Conservation (phyloP, 2,329 filamentous ascomycete genomes). For the Botrytis sinoallii region DNA sequence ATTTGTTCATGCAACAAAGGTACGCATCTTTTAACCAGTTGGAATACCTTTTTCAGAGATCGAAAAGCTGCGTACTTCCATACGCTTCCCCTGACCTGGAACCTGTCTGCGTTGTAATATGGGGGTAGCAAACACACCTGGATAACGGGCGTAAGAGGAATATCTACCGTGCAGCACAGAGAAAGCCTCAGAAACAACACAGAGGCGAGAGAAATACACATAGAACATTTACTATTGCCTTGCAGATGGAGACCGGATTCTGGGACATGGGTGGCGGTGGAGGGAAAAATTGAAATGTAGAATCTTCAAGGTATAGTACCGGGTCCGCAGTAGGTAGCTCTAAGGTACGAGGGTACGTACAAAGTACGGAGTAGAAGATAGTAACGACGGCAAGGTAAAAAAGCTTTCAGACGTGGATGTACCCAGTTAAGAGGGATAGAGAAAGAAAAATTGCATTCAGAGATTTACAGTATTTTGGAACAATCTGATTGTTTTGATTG, state of each 20-base stretch:
- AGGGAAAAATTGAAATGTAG: not conserved
- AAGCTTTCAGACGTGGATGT: not conserved
- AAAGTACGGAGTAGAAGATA: not conserved
- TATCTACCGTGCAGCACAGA: not conserved
- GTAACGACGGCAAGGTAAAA: not conserved
- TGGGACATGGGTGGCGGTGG: conserved; percentile 62
- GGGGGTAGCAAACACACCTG: not conserved
- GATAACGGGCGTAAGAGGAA: not conserved
- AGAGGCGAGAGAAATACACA: not conserved
- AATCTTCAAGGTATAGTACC: not conserved
- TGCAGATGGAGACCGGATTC: conserved; percentile 68
- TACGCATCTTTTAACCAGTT: conserved; percentile 42
- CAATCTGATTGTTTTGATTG: conserved; percentile 8
- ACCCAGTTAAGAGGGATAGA: not conserved
- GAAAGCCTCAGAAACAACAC: not conserved
- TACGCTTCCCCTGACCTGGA: not conserved
- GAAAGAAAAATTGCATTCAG: conserved; percentile 9
- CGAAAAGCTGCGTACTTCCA: not conserved
- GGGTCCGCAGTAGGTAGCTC: not conserved
- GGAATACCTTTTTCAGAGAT: not conserved
- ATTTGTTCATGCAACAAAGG: conserved; percentile 83
- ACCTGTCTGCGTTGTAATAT: not conserved
- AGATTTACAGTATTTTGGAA: conserved; percentile 10
- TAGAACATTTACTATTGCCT: conserved; percentile 10
- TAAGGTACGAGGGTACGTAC: not conserved